These are phyloP conservation scores for Rutstroemia sp. DNA, from an alignment of 2,329 filamentous ascomycete species.

Conservation along the genomic window DNA sequence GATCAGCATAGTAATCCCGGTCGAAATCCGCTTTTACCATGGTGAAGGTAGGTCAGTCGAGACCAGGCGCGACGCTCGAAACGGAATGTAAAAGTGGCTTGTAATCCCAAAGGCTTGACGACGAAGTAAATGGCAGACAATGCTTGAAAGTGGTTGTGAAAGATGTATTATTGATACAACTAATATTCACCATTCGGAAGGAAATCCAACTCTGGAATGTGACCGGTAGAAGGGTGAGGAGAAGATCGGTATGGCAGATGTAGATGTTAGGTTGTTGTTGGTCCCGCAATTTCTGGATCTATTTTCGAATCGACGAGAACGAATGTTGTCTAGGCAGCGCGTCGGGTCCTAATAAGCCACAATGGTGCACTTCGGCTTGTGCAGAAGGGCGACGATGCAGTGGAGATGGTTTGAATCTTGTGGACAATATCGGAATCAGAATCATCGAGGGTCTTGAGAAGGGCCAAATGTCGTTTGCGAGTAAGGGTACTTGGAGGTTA, in stretches of 20 bases:
- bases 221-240: background rate
- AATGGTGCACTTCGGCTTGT: background rate
- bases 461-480: too few species aligned
- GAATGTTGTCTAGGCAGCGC: background rate
- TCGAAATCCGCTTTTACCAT: constrained; percentile 31
- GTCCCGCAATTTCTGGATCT: background rate
- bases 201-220: background rate
- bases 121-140: background rate
- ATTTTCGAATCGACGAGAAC: background rate
- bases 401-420: too few species aligned
- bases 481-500: too few species aligned
- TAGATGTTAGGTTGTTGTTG: background rate
- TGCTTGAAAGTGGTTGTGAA: background rate
- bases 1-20: constrained; percentile 59
- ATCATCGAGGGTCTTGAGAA: too few species aligned
- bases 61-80: background rate
- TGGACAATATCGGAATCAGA: too few species aligned
- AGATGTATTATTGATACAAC: background rate
- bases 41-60: constrained; percentile 4
- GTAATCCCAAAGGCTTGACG: background rate
- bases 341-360: background rate
- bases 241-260: background rate
- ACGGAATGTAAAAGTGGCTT: background rate
- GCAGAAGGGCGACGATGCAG: background rate
- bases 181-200: constrained; percentile 3